These are phyloP conservation scores for Exophiala calicioides DNA, from an alignment of 2,329 filamentous ascomycete genomes.

Conservation along the genomic window DNA sequence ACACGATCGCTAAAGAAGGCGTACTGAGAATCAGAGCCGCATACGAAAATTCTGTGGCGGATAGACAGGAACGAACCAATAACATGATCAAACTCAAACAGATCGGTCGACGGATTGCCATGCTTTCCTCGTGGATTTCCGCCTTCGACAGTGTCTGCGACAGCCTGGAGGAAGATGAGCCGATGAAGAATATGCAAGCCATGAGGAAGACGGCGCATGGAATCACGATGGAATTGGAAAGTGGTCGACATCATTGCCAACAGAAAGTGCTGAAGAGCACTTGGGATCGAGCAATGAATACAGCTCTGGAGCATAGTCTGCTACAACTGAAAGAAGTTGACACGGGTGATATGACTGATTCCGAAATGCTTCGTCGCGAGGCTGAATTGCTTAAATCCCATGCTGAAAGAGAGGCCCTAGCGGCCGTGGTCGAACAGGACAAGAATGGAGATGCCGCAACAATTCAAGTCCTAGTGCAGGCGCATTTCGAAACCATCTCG, in stretches of 20 bases:
- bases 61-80: conserved; percentile 75
- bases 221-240: conserved; percentile 84
- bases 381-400: conserved; percentile 81
- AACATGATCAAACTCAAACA: conserved; percentile 81
- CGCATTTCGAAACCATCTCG: conserved; percentile 88
- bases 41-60: conserved; percentile 75
- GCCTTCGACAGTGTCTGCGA: conserved; percentile 85
- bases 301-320: conserved; percentile 81
- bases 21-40: conserved; percentile 76
- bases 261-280: conserved; percentile 76
- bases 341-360: conserved; percentile 65
- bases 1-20: conserved; percentile 73
- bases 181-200: conserved; percentile 65
- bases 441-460: conserved; percentile 74
- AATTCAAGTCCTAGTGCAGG: conserved; percentile 79
- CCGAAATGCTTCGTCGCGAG: conserved; percentile 73
- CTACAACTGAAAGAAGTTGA: conserved; percentile 75
- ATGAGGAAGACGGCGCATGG: conserved; percentile 88
- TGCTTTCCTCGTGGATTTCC: conserved; percentile 89
- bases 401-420: conserved; percentile 76
- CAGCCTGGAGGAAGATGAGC: conserved; percentile 65
- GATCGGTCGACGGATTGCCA: conserved; percentile 78
- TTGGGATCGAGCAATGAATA: conserved; percentile 87
- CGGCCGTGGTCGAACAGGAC: conserved; percentile 79
- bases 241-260: conserved; percentile 86